Base-by-base conservation (phyloP, 768 basidiomycete species). In the Pisolithus tinctorius region DNA sequence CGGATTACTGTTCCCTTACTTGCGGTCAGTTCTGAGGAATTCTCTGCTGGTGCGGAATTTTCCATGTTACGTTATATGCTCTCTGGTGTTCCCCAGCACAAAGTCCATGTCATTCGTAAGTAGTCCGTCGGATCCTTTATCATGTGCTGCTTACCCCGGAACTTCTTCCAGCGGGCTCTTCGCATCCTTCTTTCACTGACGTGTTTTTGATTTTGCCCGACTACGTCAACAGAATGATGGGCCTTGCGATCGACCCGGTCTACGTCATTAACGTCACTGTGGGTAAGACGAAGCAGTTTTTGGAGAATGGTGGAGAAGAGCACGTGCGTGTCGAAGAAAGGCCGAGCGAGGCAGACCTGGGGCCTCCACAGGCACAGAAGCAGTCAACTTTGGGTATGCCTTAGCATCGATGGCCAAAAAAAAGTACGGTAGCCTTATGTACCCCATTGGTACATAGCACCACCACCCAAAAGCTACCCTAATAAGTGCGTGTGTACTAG, bases 21-120 rank as follows among this genome's bases (percentile, higher is more conserved):
- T n/a, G 68, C 70, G 10, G 61, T 76, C 60, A 73, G 73, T 54
- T 71, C 71, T 2, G 67, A 71, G 20, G 73, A 74, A 36, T 74
- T 72, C 55, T 67, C 69, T 2, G 57, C 63, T 7, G 71, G 70
- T 56, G 51, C 52, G 3, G 65, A 75, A 49, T 75, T 70, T 54
- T 26, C 48, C 7, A 61, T 66, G 27, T 57, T 75, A 37, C 52
- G 65, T 9, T 52, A 62, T 27, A 62, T 73, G 36, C 57, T 64
- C 4, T 52, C 64, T 16, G 44, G 37, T 41, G 38, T 39, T 42
- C 50, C 29, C 38, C 44, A 7, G 13, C 54, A 58, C 25, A 47
- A 41, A 30, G 42, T 55, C 44, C 53, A 55, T 20, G 55, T 58
- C 43, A 58, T 51, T 47, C 17, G 60, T 59, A 20, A 6, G 55